Evolutionary conservation across 352 stramenopile species (phyloP).

Genomic region (Pythium graminicola): DNA sequence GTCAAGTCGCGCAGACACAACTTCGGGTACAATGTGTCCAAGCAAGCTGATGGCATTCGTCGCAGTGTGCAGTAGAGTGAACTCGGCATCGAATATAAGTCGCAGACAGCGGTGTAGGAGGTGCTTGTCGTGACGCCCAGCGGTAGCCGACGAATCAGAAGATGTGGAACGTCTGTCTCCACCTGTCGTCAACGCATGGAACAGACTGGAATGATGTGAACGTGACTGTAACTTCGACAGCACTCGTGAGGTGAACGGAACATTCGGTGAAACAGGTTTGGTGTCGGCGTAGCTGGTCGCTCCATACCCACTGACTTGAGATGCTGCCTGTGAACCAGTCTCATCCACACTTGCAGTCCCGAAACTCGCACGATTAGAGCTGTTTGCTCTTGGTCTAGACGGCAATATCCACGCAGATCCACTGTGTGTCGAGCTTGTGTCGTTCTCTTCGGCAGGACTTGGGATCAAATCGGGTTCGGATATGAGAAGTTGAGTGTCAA

Average conservation of each 20-base stretch:
- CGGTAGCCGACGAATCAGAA: background rate
- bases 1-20: constrained; percentile 36
- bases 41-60: constrained; percentile 55
- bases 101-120: constrained; percentile 36
- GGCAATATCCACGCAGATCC: constrained; percentile 19
- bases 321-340: background rate
- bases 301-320: constrained; percentile 8
- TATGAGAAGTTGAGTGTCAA: constrained; percentile 45
- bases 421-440: constrained; percentile 8
- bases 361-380: background rate
- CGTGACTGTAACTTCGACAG: constrained; percentile 62
- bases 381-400: constrained; percentile 6
- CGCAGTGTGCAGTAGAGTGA: constrained; percentile 47
- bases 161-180: constrained; percentile 8
- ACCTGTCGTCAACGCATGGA: constrained; percentile 34
- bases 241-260: constrained; percentile 65
- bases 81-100: constrained; percentile 54
- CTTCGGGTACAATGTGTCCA: constrained; percentile 35
- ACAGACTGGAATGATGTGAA: constrained; percentile 45
- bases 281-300: constrained; percentile 2
- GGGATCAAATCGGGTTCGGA: constrained; percentile 44
- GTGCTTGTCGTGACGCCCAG: constrained; percentile 23
- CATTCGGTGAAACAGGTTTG: constrained; percentile 25
- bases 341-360: constrained; percentile 9
- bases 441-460: background rate